A percentile compares a stretch with the other conserved stretches of the same genome.
phyloP scores from a whole-genome alignment of 148 eudicot species.

The Camellia japonica region DNA sequence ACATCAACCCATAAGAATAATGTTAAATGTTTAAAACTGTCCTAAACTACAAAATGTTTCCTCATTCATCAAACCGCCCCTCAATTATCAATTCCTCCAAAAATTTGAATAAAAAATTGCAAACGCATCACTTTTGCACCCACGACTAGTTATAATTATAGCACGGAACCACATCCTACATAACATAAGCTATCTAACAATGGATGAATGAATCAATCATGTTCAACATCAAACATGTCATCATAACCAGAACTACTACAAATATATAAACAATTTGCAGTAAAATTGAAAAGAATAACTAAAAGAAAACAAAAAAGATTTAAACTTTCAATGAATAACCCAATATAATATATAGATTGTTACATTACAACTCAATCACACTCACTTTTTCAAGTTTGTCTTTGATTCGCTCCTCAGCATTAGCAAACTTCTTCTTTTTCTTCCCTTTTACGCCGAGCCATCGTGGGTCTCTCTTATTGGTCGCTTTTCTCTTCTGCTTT shows the following conservation, averaged over 20 bases:
- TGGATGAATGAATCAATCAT: not conserved
- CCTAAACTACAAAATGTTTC: no score
- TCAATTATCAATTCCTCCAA: no score
- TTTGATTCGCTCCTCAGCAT: slow-evolving; percentile 69
- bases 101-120: no score
- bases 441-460: slow-evolving; percentile 57
- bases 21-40: no score
- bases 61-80: no score
- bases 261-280: not conserved
- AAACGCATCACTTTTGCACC: no score
- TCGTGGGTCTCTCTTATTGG: slow-evolving; percentile 81
- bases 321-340: not conserved
- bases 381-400: slow-evolving; percentile 74
- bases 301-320: not conserved
- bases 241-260: not conserved
- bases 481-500: slow-evolving; percentile 67
- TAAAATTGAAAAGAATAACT: not conserved
- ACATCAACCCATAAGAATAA: no score
- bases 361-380: not conserved
- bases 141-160: no score
- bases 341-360: not conserved
- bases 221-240: not conserved
- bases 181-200: not conserved
- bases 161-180: not conserved
- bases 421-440: slow-evolving; percentile 69